Conservation (phyloP, 768 basidiomycete species). For the Macrolepiota dolichaula region DNA sequence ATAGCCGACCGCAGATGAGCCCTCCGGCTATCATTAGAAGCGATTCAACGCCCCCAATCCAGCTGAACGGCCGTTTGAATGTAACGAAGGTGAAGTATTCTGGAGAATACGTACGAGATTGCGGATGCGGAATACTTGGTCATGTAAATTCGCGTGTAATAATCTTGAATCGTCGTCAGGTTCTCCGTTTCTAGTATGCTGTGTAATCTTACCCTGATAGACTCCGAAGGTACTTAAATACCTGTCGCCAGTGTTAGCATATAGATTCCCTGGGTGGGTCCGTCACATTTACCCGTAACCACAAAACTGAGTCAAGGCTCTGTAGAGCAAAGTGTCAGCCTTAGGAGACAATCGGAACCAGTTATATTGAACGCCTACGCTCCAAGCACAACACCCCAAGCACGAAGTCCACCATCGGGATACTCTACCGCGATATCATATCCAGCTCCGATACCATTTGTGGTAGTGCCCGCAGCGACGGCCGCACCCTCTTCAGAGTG, state of each 20-base stretch:
- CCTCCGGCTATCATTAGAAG: conserved; percentile 40
- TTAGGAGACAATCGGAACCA: too few relatives aligned
- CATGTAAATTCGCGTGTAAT: conserved; percentile 34
- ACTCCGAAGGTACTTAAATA: conserved; percentile 38
- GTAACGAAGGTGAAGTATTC: not conserved
- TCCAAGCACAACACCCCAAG: conserved; percentile 1
- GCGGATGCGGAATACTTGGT: conserved; percentile 31
- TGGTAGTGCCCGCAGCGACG: not conserved
- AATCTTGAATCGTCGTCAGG: conserved; percentile 24
- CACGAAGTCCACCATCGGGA: conserved; percentile 5
- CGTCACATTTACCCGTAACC: conserved; percentile 27
- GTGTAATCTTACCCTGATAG: conserved; percentile 31
- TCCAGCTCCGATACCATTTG: not conserved
- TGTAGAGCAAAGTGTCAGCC: conserved; percentile 1
- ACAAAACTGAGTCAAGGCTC: conserved; percentile 36
- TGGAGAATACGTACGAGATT: conserved; percentile 31
- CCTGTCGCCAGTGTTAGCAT: conserved; percentile 16
- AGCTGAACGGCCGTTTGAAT: conserved; percentile 4
- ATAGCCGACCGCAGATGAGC: conserved; percentile 36
- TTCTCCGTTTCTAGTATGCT: not conserved
- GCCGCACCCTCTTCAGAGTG: not conserved
- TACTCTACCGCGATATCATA: not conserved
- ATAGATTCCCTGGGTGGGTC: not conserved
- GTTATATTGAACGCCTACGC: not conserved
- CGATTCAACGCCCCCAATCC: conserved; percentile 36